phyloP scores from a whole-genome alignment of 371 early-diverging fungal species.

The Gilbertella persicaria region DNA sequence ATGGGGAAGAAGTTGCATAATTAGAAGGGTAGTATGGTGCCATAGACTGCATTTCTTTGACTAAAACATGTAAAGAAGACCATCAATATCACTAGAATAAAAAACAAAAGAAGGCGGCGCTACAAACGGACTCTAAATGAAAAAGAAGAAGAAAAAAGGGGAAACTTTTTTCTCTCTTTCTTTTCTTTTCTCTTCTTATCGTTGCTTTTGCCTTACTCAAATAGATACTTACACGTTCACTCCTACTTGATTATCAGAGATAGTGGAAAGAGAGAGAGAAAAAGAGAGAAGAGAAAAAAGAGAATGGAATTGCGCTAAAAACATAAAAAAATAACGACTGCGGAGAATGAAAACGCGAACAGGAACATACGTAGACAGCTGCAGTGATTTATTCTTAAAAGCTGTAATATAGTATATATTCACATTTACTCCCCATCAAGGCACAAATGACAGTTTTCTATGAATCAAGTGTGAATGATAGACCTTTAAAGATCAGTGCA shows the following conservation, averaged over 20 bases:
- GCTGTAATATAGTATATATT: no score
- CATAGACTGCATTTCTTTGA: constrained; percentile 1
- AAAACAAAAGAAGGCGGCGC: constrained; percentile 23
- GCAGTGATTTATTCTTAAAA: no score
- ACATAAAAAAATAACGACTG: no score
- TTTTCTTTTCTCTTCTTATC: constrained; percentile 4
- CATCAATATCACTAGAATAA: not conserved
- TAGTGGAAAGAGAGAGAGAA: not conserved
- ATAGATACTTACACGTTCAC: no score
- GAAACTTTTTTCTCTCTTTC: constrained; percentile 5
- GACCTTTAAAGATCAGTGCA: no score
- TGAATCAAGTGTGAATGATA: no score
- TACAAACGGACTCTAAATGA: constrained; percentile 22
- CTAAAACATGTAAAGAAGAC: not conserved
- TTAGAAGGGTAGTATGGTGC: constrained; percentile 5
- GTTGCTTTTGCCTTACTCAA: not conserved
- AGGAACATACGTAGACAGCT: no score
- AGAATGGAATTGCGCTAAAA: constrained; percentile 3
- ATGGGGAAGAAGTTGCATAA: constrained; percentile 23
- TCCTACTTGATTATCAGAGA: not conserved
- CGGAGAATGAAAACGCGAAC: no score
- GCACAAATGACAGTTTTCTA: no score
- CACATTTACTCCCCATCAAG: no score
- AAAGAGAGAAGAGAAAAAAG: not conserved
- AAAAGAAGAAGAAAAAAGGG: constrained; percentile 4